phyloP scores from a whole-genome alignment of 768 basidiomycete genomes.

The Austroboletus eburneus region DNA sequence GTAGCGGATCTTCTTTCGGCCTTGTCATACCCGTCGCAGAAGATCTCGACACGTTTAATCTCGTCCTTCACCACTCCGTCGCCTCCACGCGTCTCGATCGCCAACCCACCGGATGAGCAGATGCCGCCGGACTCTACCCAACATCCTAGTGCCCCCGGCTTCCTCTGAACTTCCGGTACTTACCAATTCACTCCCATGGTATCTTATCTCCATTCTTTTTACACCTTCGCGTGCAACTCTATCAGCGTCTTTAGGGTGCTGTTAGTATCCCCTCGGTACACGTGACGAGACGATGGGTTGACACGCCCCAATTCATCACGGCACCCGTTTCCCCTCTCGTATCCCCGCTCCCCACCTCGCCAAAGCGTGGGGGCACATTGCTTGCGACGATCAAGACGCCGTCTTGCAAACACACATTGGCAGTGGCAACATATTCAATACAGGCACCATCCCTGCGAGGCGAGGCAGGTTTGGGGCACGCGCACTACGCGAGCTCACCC shows the following conservation, averaged over 20 bases:
- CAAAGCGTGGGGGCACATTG: background rate
- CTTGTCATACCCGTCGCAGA: background rate
- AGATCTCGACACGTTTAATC: background rate
- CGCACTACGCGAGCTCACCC: too few species aligned
- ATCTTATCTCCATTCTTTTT: constrained; percentile 4
- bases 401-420: too few species aligned
- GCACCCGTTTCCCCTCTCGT: background rate
- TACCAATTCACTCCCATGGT: background rate
- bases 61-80: background rate
- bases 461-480: too few species aligned
- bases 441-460: background rate
- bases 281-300: background rate
- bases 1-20: background rate
- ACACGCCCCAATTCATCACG: constrained; percentile 2
- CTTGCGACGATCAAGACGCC: background rate
- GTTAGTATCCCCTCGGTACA: constrained; percentile 5
- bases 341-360: constrained; percentile 1
- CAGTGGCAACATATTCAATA: too few species aligned
- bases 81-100: background rate
- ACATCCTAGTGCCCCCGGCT: background rate
- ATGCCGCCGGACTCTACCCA: background rate
- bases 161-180: background rate
- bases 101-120: too few species aligned
- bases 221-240: constrained; percentile 3
- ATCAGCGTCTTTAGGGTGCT: background rate